phyloP scores from a whole-genome alignment of 495 filamentous ascomycete genomes.

The Penicillium ucsense region DNA sequence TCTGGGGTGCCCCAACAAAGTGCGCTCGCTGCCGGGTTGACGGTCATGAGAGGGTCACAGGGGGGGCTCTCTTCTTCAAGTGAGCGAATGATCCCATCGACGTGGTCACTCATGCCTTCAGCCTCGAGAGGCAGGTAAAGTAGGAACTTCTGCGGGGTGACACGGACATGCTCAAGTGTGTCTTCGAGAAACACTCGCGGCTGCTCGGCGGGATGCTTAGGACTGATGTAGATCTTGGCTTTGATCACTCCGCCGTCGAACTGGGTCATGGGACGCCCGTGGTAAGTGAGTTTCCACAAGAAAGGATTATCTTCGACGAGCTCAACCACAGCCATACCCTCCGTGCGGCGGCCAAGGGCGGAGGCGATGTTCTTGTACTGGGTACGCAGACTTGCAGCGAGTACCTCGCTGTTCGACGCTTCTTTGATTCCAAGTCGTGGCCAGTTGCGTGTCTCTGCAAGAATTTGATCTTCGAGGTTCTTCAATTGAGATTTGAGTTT shows the following conservation, averaged over 20 bases:
- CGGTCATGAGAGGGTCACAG: conserved; percentile 83
- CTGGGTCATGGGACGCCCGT: conserved; percentile 87
- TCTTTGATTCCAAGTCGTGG: conserved; percentile 52
- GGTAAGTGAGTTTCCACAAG: conserved; percentile 61
- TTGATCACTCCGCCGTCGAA: conserved; percentile 86
- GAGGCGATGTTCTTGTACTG: conserved; percentile 80
- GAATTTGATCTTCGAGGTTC: conserved; percentile 54
- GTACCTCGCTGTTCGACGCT: conserved; percentile 56
- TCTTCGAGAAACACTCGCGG: conserved; percentile 77
- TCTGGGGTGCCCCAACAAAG: conserved; percentile 78
- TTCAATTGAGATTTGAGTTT: conserved; percentile 60
- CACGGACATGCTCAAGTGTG: conserved; percentile 78
- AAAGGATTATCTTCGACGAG: conserved; percentile 53
- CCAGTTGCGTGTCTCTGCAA: conserved; percentile 67
- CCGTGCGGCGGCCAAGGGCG: conserved; percentile 56
- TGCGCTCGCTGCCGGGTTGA: conserved; percentile 78
- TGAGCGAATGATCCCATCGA: conserved; percentile 73
- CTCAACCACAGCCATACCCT: conserved; percentile 61
- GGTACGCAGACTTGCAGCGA: conserved; percentile 70
- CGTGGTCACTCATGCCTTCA: conserved; percentile 75
- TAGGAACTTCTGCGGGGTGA: conserved; percentile 65
- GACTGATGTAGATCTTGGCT: conserved; percentile 71
- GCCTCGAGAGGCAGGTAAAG: conserved; percentile 69
- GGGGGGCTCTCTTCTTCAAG: conserved; percentile 80
- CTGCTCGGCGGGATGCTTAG: conserved; percentile 86